Percentiles rank a stretch among this genome's conserved stretches.
Evolutionary conservation across 2,329 filamentous ascomycete species (phyloP).

Genomic region (Neopestalotiopsis sp.): DNA sequence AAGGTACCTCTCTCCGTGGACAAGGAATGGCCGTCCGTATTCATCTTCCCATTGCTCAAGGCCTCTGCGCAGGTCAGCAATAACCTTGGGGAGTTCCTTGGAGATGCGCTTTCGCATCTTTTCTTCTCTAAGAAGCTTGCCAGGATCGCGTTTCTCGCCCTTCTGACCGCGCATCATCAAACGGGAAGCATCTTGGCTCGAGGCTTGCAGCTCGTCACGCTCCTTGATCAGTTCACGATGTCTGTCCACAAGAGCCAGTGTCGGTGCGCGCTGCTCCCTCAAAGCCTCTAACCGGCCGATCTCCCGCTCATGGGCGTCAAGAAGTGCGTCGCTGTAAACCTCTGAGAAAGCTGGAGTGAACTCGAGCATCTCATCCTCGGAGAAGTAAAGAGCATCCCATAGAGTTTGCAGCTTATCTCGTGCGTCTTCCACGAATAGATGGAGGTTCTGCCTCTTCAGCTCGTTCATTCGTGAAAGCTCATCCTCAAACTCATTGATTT

Average conservation of each 20-base stretch:
- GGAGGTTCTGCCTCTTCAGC: conserved; percentile 92
- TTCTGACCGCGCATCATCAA: conserved; percentile 91
- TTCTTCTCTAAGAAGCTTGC: conserved; percentile 91
- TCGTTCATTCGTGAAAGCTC: conserved; percentile 87
- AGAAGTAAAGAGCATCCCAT: conserved; percentile 94
- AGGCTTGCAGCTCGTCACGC: conserved; percentile 84
- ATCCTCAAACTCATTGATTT: conserved; percentile 95
- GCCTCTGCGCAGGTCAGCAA: conserved; percentile 80
- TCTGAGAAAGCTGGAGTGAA: conserved; percentile 97
- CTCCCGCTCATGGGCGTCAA: conserved; percentile 94
- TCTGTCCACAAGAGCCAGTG: conserved; percentile 80
- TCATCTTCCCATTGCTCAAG: conserved; percentile 92
- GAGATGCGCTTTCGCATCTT: conserved; percentile 98
- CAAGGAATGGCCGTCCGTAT: conserved; percentile 89
- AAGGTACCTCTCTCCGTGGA: conserved; percentile 90
- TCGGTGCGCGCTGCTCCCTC: conserved; percentile 86
- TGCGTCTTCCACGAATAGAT: conserved; percentile 94
- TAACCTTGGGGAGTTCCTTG: conserved; percentile 93
- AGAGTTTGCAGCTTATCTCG: conserved; percentile 89
- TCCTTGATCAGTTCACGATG: conserved; percentile 85
- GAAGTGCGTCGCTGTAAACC: conserved; percentile 92
- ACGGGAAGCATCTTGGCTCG: conserved; percentile 92
- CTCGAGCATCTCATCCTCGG: conserved; percentile 97
- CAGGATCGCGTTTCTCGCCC: conserved; percentile 92
- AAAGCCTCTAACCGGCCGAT: conserved; percentile 81